Evolutionary conservation across 1,139 yeast species (phyloP), one percentile per base, ranked within the genome.

Genomic region (Yamadazyma trypodendri): DNA sequence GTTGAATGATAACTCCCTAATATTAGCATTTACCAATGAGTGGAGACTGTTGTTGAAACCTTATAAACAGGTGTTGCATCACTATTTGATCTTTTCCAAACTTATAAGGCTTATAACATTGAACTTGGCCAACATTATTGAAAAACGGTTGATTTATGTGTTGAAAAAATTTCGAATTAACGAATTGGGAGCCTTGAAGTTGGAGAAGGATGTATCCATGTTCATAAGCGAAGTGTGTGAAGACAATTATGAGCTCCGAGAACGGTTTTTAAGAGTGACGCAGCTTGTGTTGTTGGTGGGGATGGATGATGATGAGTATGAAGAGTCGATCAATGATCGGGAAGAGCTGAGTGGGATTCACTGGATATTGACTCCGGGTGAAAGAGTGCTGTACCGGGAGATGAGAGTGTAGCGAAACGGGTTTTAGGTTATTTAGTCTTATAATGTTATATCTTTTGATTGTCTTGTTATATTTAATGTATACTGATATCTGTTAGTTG

Each of bases 231-330:
- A 81, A 45, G 73, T 51, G 55, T 87, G 61, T 71, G 78, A 57
- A 56, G 81, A 58, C 64, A 68, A 81, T 50, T 92, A 88, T 58
- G 77, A 75, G 32, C 65, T 89, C 50, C 71, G 96, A 45, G 92
- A 87, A 43, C 77, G 79, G 52, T 92, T 90, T 55, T 73, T 84
- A 2, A 72, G 88, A 42, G 81, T 88, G 3, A 88, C 96, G 0
- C 97, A 90, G 58, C 72, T 90, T 33, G 84, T 88, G 8, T 75
- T 87, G 66, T 67, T 88, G 33, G 69, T 89, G 28, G 94, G 96
- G 2, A 74, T 88, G 67, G 96, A 88, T 49, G 92, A 85, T 43
- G 92, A 83, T 38, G 95, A 85, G 49, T 71, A 70, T 40, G 73
- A 66, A 32, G 65, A 68, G 46, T 35, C 38, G 9, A 27, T 28